phyloP scores from a whole-genome alignment of 1,284 basidiomycete genomes.

The Cutaneotrichosporon sp. region DNA sequence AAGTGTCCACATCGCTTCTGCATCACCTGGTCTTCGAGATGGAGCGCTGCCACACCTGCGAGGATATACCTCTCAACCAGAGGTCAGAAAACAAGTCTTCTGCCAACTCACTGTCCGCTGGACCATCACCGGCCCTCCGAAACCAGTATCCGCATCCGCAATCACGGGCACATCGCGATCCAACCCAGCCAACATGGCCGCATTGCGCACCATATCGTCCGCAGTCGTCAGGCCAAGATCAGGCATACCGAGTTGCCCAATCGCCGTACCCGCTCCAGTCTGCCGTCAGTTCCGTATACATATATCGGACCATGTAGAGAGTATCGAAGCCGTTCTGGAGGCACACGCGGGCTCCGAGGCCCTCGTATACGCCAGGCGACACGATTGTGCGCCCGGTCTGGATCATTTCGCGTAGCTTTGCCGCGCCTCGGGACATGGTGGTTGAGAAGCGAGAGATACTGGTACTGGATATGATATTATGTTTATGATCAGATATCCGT shows the following conservation, averaged over 20 bases:
- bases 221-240: slow-evolving; percentile 77
- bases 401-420: slow-evolving; percentile 14
- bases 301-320: slow-evolving; percentile 41
- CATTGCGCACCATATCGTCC: slow-evolving; percentile 68
- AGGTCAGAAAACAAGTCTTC: slow-evolving; percentile 3
- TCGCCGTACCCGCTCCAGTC: slow-evolving; percentile 69
- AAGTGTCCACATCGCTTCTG: slow-evolving; percentile 79
- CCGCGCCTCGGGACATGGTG: slow-evolving; percentile 5
- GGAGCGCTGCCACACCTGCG: slow-evolving; percentile 70
- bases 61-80: slow-evolving; percentile 67
- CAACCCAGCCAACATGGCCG: slow-evolving; percentile 66
- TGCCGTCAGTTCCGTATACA: slow-evolving; percentile 34
- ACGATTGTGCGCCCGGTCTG: slow-evolving; percentile 13
- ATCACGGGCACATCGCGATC: slow-evolving; percentile 57
- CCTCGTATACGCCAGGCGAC: slow-evolving; percentile 73
- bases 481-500: too few species aligned
- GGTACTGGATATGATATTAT: too few species aligned
- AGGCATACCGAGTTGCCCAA: slow-evolving; percentile 70
- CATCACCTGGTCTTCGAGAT: slow-evolving; percentile 80
- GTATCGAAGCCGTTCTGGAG: slow-evolving; percentile 73
- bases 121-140: slow-evolving; percentile 73
- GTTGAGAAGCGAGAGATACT: background rate
- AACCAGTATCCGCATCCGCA: slow-evolving; percentile 79
- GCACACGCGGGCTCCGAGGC: slow-evolving; percentile 73
- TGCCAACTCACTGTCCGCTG: slow-evolving; percentile 12